Base-by-base conservation (phyloP, 106 monocot genomes). In the Allium sativum region DNA sequence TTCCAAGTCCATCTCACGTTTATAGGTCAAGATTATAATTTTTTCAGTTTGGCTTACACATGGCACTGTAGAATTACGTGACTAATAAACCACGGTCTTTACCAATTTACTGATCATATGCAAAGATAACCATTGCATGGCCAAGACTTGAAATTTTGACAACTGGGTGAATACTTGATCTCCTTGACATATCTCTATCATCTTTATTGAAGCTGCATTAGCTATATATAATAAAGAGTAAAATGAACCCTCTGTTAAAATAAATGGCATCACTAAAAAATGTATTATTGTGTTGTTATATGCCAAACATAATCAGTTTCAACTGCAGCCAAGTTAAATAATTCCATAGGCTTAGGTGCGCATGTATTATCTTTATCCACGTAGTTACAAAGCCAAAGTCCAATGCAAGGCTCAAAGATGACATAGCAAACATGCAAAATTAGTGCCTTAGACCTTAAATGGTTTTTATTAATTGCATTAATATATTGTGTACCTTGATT, bases 221-320 rank as follows among this genome's bases (percentile, higher is more conserved):
- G 52, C 2, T 4, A 12, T 17, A 15, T 15, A 12, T 31, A 8
- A 14, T 12, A 42, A 8, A 58, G 48, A 50, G 15, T 12, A 50
- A 50, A 3, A 11, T 50, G 11, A 12, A 12, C 11, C 48, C 48
- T 50, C 8, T 15, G 1, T 50, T 50, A 15, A 50, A 50, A 7
- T 11, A 15, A 12, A 12, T 50, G 11, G 8, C 15, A 12, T 50
- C 48, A 12, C 2, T 12, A 50, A 12, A 50, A 12, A 12, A 15
- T 6, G 4, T 50, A 16, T 5, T 18, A 4, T 21, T 21, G 9
- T 56, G 44, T 76, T 55, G 85, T 90, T 31, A 73, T 72, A 56
- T 85, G 85, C 90, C 90, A 90, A n/a, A 85, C 15, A 55, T 90
- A 90, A 52, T 90, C 90, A 12, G 85, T 82, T 44, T 74, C 79